Conservation (phyloP, 345 rosid species). For the Citrus australasica region DNA sequence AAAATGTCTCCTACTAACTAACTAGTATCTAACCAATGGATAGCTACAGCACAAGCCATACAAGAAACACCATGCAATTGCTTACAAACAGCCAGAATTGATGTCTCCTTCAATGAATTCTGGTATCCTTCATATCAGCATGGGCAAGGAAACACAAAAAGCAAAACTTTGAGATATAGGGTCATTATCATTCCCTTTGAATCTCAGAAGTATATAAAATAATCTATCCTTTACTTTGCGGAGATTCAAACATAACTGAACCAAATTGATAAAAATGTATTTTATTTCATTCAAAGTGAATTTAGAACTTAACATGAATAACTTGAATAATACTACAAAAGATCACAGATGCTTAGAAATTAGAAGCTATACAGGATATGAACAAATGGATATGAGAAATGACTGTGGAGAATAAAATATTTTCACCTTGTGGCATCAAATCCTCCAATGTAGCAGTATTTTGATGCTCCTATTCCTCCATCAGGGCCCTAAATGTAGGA, state of each 20-base stretch:
- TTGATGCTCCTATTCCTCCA: conserved; percentile 90
- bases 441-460: conserved; percentile 92
- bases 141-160: not conserved
- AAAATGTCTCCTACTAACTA: not conserved
- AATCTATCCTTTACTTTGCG: not conserved
- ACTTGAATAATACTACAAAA: not conserved
- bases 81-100: not conserved
- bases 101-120: not conserved
- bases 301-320: not conserved
- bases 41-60: not conserved
- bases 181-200: not conserved
- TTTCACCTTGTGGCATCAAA: conserved; percentile 92
- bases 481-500: conserved; percentile 78
- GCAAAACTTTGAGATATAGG: not conserved
- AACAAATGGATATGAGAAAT: not conserved
- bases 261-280: not conserved
- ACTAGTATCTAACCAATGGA: not conserved
- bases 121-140: not conserved
- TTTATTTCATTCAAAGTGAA: not conserved
- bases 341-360: not conserved
- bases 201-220: not conserved
- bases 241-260: not conserved
- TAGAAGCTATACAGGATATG: not conserved
- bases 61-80: not conserved
- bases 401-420: not conserved